Percentiles rank a stretch among this genome's conserved stretches.
Conservation (phyloP, 2,329 filamentous ascomycete species). For the Penicillium frequentans region DNA sequence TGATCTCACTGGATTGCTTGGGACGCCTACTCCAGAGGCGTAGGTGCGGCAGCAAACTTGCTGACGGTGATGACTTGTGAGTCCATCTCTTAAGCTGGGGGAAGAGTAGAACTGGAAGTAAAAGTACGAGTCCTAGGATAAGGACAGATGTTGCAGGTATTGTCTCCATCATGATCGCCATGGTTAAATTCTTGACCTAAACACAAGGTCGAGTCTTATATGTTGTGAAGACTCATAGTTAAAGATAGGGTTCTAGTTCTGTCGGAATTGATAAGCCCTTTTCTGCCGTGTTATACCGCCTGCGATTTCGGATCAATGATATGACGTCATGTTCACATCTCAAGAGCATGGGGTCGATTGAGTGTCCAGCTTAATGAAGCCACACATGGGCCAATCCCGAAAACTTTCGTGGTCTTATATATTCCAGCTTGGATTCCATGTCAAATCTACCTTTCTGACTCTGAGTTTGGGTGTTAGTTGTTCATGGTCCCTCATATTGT, state of each 20-base stretch:
- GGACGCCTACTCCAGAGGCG: constrained; percentile 12
- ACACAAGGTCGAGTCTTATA: background rate
- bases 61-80: constrained; percentile 1
- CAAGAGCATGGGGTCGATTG: no score
- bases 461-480: no score
- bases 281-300: constrained; percentile 4
- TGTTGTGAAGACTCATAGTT: background rate
- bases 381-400: no score
- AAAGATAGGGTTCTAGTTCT: background rate
- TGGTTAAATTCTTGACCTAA: background rate
- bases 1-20: constrained; percentile 30
- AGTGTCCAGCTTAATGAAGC: no score
- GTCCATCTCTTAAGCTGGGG: constrained; percentile 14
- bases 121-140: constrained; percentile 11
- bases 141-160: constrained; percentile 2
- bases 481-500: no score
- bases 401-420: no score
- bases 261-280: background rate
- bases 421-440: no score
- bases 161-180: constrained; percentile 6
- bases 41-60: constrained; percentile 7
- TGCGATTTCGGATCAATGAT: background rate
- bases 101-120: constrained; percentile 16
- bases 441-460: no score
- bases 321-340: background rate